Base-by-base conservation (phyloP, 2,329 filamentous ascomycete species). In the Xylariaceae sp. region DNA sequence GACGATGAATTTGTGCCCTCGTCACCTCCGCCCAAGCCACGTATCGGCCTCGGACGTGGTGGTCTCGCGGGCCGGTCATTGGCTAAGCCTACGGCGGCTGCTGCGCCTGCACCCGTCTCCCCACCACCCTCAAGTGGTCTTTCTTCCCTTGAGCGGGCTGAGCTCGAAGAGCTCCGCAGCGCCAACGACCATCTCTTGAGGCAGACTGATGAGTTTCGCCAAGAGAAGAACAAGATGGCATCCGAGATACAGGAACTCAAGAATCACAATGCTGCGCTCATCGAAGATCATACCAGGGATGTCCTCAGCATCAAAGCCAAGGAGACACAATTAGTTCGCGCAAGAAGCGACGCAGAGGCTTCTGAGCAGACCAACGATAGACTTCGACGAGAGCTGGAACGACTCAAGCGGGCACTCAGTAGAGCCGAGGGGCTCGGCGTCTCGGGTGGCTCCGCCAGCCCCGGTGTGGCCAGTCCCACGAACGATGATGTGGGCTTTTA, bases 251-350 rank as follows among this genome's bases (percentile, higher is more conserved):
- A 92, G 59, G 94, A 97, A 69, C 79, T 99, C 30, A 95, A 96
- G 71, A 95, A 96, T 62, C 90, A 96, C 66, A 99, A 99, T 63
- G 94, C 94, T 19, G 87, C 94, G 55, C 77, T 99, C 32, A 99
- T 99, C 53, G 94, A 99, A 70, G 92, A 97, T 62, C 92, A 97
- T 67, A 99, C 94, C 0, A 81, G 92, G 42, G 92, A 99, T 62
- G 90, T 96, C 0, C 77, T 99, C 39, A 94, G 90, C 60, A 95
- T 99, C 72, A 97, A 97, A 68, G 94, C 94, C 12, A 99, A 99
- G 70, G 94, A 99, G 69, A 97, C 94, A 3, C 94, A 99, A 62
- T 80, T 99, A 5, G 92, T 97, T 10, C 86, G 94, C 40, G 91
- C 94, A 11, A 81, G 91, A 47, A 90, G 88, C 57, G 94, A 99